Evolutionary conservation across 1,139 yeast species (phyloP).

Genomic region (Suhomyces kunorum): DNA sequence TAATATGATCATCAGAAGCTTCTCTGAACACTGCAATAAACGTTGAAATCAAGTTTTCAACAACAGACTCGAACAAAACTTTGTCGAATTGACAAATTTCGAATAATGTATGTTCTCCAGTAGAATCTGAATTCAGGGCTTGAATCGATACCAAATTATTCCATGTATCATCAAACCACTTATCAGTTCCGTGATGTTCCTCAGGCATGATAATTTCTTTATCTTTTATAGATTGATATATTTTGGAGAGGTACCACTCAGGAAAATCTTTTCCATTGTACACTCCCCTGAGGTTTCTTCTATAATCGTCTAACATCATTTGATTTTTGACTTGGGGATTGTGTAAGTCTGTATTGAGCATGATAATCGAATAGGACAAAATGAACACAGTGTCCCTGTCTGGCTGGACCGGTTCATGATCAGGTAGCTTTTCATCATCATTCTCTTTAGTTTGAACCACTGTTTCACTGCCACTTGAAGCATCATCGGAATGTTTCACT

Average conservation of each 20-base stretch:
- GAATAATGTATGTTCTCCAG: slow-evolving; percentile 23
- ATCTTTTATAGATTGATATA: slow-evolving; percentile 76
- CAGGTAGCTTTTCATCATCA: neutral
- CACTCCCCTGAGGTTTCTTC: slow-evolving; percentile 77
- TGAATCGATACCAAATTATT: slow-evolving; percentile 70
- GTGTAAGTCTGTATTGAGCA: slow-evolving; percentile 78
- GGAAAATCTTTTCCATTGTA: slow-evolving; percentile 80
- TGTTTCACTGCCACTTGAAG: slow-evolving; percentile 17
- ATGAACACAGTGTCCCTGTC: slow-evolving; percentile 74
- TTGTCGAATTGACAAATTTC: slow-evolving; percentile 58
- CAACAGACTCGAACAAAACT: slow-evolving; percentile 63
- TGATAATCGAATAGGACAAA: slow-evolving; percentile 70
- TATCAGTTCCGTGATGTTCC: slow-evolving; percentile 85
- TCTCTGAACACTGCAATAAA: slow-evolving; percentile 76
- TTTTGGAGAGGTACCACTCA: slow-evolving; percentile 77
- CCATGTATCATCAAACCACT: slow-evolving; percentile 95
- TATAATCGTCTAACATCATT: slow-evolving; percentile 85
- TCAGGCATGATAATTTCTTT: slow-evolving; percentile 97
- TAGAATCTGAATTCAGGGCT: slow-evolving; percentile 17
- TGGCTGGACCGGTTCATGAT: slow-evolving; percentile 54
- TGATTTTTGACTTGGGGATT: slow-evolving; percentile 80
- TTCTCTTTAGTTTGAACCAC: neutral
- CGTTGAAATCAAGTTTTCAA: slow-evolving; percentile 65
- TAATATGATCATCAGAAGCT: slow-evolving; percentile 87
- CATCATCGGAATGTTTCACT: neutral